Conservation (phyloP, 2,329 filamentous ascomycete species). For the Apiospora kogelbergensis region DNA sequence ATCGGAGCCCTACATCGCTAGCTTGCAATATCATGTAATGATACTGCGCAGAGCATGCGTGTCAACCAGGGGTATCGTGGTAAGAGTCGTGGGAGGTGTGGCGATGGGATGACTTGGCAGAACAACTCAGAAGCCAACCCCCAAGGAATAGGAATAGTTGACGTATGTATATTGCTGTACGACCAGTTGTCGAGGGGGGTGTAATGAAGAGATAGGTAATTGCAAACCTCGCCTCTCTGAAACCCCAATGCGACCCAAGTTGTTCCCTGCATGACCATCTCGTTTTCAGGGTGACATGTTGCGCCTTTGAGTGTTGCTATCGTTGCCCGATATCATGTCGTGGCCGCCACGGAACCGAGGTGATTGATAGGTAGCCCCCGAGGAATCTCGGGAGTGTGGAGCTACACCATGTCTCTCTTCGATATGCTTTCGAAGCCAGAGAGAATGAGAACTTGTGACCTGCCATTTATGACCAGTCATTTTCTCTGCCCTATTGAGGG, state of each 20-base stretch:
- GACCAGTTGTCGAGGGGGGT: background rate
- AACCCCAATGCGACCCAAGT: background rate
- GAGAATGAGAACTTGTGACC: background rate
- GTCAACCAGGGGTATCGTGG: background rate
- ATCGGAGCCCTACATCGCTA: background rate
- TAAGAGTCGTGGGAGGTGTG: background rate
- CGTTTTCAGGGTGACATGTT: background rate
- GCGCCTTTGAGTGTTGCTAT: background rate
- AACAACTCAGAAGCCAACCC: background rate
- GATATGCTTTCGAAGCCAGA: background rate
- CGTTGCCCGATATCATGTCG: background rate
- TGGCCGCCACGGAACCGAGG: background rate
- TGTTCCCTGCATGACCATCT: conserved; percentile 2
- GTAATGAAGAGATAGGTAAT: background rate
- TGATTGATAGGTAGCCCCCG: background rate
- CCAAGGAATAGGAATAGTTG: background rate
- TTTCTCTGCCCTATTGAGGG: background rate
- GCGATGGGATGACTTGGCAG: background rate
- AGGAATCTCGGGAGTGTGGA: background rate
- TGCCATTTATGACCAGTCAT: conserved; percentile 3
- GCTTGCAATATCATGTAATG: background rate
- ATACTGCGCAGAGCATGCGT: background rate
- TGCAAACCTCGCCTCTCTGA: conserved; percentile 1
- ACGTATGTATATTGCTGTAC: background rate
- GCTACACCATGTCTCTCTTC: background rate